phyloP scores from a whole-genome alignment of 441 rosid genomes.

The Bocquillonia castaneifolia region DNA sequence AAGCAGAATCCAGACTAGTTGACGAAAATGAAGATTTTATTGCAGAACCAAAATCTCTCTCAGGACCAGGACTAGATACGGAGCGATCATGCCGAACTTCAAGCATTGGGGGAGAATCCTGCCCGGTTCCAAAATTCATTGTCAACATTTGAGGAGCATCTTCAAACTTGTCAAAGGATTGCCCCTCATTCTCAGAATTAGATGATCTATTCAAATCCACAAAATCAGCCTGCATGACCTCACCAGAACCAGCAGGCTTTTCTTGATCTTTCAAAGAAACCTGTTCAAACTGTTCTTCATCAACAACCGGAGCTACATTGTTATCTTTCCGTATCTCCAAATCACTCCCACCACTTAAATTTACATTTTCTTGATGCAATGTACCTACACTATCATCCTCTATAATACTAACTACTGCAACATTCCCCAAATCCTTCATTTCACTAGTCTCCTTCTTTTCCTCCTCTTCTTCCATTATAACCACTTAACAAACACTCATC shows the following conservation, averaged over 20 bases:
- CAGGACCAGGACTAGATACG: conserved; percentile 52
- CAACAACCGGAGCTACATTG: conserved; percentile 32
- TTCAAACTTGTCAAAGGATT: conserved; percentile 33
- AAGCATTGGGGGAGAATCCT: conserved; percentile 40
- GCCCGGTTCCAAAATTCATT: conserved; percentile 28
- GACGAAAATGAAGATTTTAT: conserved; percentile 50
- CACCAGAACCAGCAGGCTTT: conserved; percentile 33
- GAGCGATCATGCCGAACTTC: conserved; percentile 42
- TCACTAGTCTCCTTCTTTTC: conserved; percentile 49
- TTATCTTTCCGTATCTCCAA: conserved; percentile 23
- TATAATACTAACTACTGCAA: conserved; percentile 32
- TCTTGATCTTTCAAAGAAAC: conserved; percentile 78
- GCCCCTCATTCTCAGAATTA: conserved; percentile 41
- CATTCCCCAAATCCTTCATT: conserved; percentile 25
- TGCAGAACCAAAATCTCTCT: conserved; percentile 33
- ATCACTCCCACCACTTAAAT: conserved; percentile 29
- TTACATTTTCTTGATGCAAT: conserved; percentile 31
- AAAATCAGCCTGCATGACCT: conserved; percentile 25
- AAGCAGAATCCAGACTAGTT: conserved; percentile 51
- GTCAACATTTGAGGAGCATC: conserved; percentile 34
- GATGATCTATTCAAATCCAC: conserved; percentile 38
- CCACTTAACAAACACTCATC: conserved; percentile 33
- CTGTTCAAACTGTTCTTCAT: conserved; percentile 79
- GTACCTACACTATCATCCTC: conserved; percentile 38
- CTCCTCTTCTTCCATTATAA: conserved; percentile 71